Conservation (phyloP, 768 basidiomycete species). For the Lentinula lateritia region DNA sequence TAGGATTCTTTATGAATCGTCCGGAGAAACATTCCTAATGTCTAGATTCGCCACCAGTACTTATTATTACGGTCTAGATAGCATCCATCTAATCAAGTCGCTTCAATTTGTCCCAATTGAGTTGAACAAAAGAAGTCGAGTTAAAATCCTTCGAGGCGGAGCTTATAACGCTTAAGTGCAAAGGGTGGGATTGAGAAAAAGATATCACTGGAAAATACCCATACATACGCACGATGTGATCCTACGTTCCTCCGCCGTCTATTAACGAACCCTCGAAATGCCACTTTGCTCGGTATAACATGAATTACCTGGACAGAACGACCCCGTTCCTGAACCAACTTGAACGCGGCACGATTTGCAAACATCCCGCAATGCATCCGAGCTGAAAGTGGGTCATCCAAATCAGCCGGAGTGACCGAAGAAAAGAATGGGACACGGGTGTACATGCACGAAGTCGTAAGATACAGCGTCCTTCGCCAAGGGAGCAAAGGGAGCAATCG, state of each 20-base stretch:
- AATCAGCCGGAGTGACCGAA: background rate
- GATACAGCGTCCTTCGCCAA: background rate
- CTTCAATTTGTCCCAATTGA: background rate
- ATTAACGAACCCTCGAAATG: background rate
- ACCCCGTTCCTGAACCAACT: background rate
- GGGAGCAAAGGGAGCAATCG: background rate
- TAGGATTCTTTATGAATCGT: background rate
- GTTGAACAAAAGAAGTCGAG: background rate
- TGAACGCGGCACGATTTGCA: background rate
- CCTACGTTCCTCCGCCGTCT: background rate
- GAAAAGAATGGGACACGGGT: background rate
- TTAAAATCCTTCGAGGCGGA: background rate
- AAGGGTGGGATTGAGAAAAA: background rate
- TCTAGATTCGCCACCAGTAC: too few species aligned
- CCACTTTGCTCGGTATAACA: background rate
- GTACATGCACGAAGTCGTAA: background rate
- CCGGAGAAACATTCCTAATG: background rate
- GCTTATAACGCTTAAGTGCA: background rate
- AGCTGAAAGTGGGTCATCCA: background rate
- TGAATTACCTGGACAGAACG: background rate
- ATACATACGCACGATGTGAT: background rate
- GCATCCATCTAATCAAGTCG: too few species aligned
- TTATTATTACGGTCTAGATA: too few species aligned
- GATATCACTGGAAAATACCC: background rate
- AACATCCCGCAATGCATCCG: background rate